A percentile compares a stretch with the other conserved stretches of the same genome.
Conservation (phyloP, 345 rosid species). For the Isatis tinctoria region DNA sequence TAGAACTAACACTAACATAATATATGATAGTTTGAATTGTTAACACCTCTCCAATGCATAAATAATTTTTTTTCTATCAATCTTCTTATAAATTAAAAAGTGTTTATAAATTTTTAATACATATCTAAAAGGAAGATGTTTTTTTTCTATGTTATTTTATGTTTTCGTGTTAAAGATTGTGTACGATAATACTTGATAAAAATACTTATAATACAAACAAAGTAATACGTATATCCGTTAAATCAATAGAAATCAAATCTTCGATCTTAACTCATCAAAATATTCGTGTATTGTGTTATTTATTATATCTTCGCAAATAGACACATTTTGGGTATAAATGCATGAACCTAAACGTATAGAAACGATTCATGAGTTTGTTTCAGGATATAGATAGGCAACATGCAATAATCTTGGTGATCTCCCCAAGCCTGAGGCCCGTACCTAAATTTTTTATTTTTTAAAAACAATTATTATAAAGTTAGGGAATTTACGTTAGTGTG, state of each 20-base stretch:
- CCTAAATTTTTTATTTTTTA: background rate
- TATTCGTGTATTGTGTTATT: background rate
- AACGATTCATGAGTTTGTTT: conserved; percentile 1
- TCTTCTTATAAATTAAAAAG: background rate
- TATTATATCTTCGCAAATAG: background rate
- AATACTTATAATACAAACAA: background rate
- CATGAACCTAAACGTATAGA: conserved; percentile 22
- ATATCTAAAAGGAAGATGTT: background rate
- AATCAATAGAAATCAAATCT: background rate
- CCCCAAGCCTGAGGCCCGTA: conserved; percentile 23
- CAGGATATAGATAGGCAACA: conserved; percentile 12
- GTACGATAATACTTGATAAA: background rate
- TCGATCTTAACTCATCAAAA: background rate
- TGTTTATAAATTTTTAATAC: background rate
- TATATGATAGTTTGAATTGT: background rate
- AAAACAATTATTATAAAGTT: background rate
- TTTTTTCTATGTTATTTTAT: background rate
- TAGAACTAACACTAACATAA: background rate
- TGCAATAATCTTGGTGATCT: conserved; percentile 13
- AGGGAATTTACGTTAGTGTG: conserved; percentile 13
- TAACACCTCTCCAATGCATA: background rate
- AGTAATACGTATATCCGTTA: background rate
- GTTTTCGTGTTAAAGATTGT: background rate
- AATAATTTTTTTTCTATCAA: background rate
- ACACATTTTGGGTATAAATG: conserved; percentile 14